Evolutionary conservation across 352 stramenopile genomes (phyloP).

Genomic region (Thalassiosira mediterranea): DNA sequence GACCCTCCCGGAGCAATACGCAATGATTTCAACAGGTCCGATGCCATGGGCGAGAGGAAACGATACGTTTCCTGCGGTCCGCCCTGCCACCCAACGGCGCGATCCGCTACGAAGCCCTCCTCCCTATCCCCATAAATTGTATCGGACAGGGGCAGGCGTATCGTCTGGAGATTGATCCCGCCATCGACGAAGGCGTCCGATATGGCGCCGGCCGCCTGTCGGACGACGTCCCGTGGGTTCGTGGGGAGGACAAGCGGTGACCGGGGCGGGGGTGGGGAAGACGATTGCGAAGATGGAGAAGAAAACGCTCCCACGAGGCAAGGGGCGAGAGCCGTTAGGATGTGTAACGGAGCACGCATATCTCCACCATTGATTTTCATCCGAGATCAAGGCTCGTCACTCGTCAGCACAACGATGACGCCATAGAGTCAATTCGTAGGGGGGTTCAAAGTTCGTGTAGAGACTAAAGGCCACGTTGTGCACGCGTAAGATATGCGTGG

Average conservation of each 20-base stretch:
- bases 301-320: too few species aligned
- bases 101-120: slow-evolving; percentile 37
- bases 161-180: slow-evolving; percentile 36
- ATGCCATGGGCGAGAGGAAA: slow-evolving; percentile 34
- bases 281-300: too few species aligned
- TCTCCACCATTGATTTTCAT: too few species aligned
- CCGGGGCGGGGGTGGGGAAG: slow-evolving; percentile 2
- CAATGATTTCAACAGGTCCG: slow-evolving; percentile 18
- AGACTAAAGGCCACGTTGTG: too few species aligned
- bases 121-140: slow-evolving; percentile 37
- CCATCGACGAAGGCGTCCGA: slow-evolving; percentile 21
- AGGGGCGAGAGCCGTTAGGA: too few species aligned
- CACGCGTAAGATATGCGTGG: too few species aligned
- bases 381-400: too few species aligned
- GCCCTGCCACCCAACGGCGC: slow-evolving; percentile 49
- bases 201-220: slow-evolving; percentile 29
- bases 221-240: slow-evolving; percentile 8
- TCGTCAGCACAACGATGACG: too few species aligned
- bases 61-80: slow-evolving; percentile 41
- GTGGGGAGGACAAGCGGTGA: slow-evolving; percentile 2
- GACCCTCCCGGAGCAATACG: slow-evolving; percentile 19
- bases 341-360: too few species aligned
- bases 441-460: too few species aligned
- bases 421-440: too few species aligned
- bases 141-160: slow-evolving; percentile 34